Conservation (phyloP, 768 basidiomycete genomes). For the Porpolomopsis calyptriformis region DNA sequence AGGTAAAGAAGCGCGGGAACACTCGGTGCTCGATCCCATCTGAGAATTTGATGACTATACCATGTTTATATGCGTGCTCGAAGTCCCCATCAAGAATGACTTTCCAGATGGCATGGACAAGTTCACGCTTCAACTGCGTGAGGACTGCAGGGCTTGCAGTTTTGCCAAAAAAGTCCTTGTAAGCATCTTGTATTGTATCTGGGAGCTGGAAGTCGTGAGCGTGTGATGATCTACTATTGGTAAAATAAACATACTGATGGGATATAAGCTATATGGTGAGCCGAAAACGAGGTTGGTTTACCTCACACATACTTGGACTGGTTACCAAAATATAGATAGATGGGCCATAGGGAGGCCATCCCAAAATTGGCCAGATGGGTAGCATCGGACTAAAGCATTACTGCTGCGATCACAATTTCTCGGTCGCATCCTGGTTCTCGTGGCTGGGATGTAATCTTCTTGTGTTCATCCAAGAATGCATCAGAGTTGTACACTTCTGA, state of each 20-base stretch:
- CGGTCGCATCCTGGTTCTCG: slow-evolving; percentile 11
- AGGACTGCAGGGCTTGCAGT: slow-evolving; percentile 2
- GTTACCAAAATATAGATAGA: slow-evolving; percentile 25
- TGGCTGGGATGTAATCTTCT: slow-evolving; percentile 8
- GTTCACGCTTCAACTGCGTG: slow-evolving; percentile 17
- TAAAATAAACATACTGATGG: slow-evolving; percentile 13
- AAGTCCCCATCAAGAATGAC: slow-evolving; percentile 18
- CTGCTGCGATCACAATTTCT: slow-evolving; percentile 16
- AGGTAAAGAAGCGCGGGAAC: slow-evolving; percentile 14
- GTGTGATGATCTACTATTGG: not conserved
- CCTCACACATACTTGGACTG: slow-evolving; percentile 24
- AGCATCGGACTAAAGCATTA: slow-evolving; percentile 21
- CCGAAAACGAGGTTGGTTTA: slow-evolving; percentile 13
- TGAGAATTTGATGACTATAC: slow-evolving; percentile 18
- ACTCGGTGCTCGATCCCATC: slow-evolving; percentile 14
- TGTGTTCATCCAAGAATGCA: slow-evolving; percentile 12
- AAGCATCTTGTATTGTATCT: slow-evolving; percentile 5
- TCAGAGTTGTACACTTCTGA: slow-evolving; percentile 14
- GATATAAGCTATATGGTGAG: slow-evolving; percentile 25
- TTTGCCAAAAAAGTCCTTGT: slow-evolving; percentile 1
- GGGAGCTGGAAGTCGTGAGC: slow-evolving; percentile 4
- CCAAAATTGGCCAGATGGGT: slow-evolving; percentile 21
- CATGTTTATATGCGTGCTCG: slow-evolving; percentile 16
- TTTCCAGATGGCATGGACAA: slow-evolving; percentile 5
- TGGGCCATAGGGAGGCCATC: slow-evolving; percentile 22